phyloP scores from a whole-genome alignment of 108 stramenopile species.

The Nannochloropsis salina region DNA sequence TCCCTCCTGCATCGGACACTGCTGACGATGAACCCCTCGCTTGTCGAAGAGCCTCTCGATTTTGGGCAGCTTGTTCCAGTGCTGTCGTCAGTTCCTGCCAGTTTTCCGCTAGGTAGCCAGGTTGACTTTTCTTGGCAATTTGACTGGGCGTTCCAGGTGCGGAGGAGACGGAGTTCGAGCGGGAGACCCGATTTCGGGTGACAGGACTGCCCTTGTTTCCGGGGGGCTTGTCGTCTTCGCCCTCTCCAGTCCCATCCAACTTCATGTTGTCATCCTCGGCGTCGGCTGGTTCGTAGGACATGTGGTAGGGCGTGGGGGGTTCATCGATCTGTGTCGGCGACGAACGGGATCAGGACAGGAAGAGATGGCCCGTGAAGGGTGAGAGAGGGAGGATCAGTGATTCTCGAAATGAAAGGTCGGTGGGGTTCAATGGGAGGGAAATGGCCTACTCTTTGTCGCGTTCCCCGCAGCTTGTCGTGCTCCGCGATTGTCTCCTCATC shows the following conservation, averaged over 20 bases:
- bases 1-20: constrained; percentile 25
- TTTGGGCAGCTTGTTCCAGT: constrained; percentile 2
- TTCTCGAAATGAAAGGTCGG: not conserved
- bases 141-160: constrained; percentile 26
- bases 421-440: not conserved
- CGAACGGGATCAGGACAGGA: not conserved
- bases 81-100: not conserved
- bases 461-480: constrained; percentile 58
- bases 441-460: constrained; percentile 49
- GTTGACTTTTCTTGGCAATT: constrained; percentile 4
- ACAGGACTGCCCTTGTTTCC: not conserved
- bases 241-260: not conserved
- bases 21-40: not conserved
- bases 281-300: constrained; percentile 35
- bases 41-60: not conserved
- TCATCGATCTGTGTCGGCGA: constrained; percentile 31
- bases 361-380: not conserved
- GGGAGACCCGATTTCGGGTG: not conserved
- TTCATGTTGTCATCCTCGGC: constrained; percentile 35
- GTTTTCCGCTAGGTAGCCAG: not conserved
- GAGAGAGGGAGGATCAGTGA: not conserved
- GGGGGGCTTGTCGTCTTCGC: not conserved
- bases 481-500: constrained; percentile 56
- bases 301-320: constrained; percentile 39
- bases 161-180: not conserved